Evolutionary conservation across 1,284 basidiomycete genomes (phyloP).

Genomic region (Hymenochaete sp.): DNA sequence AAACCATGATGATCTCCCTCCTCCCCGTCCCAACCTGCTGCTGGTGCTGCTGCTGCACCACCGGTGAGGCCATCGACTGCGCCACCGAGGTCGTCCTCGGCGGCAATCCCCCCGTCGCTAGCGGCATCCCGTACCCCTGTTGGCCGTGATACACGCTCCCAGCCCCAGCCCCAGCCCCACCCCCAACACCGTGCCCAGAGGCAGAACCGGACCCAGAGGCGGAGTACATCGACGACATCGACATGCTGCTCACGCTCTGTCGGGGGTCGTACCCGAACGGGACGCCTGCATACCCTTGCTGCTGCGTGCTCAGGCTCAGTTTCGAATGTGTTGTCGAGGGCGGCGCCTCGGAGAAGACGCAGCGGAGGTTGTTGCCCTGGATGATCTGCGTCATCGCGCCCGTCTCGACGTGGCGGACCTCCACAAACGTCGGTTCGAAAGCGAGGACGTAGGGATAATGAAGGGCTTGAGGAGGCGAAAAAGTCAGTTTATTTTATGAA

Average conservation of each 20-base stretch:
- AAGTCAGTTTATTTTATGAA: slow-evolving; percentile 11
- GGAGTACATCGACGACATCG: slow-evolving; percentile 16
- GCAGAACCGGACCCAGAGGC: not conserved
- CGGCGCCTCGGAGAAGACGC: slow-evolving; percentile 91
- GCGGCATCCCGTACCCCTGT: slow-evolving; percentile 37
- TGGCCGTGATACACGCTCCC: slow-evolving; percentile 21
- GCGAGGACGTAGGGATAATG: slow-evolving; percentile 97
- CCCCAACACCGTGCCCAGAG: too few species aligned
- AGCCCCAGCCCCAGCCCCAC: too few species aligned
- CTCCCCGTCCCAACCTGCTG: slow-evolving; percentile 36
- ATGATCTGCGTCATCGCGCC: slow-evolving; percentile 93
- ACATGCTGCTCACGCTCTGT: slow-evolving; percentile 13
- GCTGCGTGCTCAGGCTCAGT: slow-evolving; percentile 22
- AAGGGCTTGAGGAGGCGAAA: slow-evolving; percentile 50
- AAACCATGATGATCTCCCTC: slow-evolving; percentile 74
- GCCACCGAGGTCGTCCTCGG: slow-evolving; percentile 10
- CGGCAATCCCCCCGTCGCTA: slow-evolving; percentile 36
- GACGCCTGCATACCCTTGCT: slow-evolving; percentile 26
- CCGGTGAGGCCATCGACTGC: too few species aligned
- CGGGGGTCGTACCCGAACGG: slow-evolving; percentile 22
- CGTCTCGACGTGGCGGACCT: slow-evolving; percentile 93
- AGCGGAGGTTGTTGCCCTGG: slow-evolving; percentile 81
- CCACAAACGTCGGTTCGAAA: slow-evolving; percentile 94
- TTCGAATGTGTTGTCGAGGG: slow-evolving; percentile 61
- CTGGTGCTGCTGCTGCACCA: too few species aligned